Base-by-base conservation (phyloP, 768 basidiomycete species). In the Rhizopogon salebrosus region DNA sequence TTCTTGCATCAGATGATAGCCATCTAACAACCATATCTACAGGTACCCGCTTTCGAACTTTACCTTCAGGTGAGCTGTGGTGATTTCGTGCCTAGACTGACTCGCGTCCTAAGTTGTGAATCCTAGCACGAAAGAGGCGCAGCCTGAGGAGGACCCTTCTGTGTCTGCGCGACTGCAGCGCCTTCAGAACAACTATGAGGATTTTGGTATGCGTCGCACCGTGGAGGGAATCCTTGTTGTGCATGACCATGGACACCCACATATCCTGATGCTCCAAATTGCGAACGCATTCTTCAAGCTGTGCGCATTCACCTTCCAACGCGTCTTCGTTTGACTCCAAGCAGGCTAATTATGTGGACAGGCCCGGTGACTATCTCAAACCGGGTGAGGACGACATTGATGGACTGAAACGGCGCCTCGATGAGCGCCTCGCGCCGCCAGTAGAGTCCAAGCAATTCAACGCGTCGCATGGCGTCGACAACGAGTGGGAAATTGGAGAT, bases 281-380 rank as follows among this genome's bases (percentile, higher is more conserved):
- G 97, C 95, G 20, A 98, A 97, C 68, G 93, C 94, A 14, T 99
- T 98, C 71, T 98, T 98, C 80, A 98, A 98, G 70, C 83, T 99
- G 92, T 93, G 62, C 62, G 88, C 75, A n/a, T 39, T 27, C 11
- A 7, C 23, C 38, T 16, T 0, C 20, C 22, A 51, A 22, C 3
- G 31, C 6, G 41, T 38, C 34, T 54, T 54, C 38, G 18, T 38
- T 20, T 24, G 41, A 26, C 42, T 11, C 45, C n/a, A 22, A 27
- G 11, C 13, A 3, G 26, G 1, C 34, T 10, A 27, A 40, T 27
- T 4, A 6, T 38, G 9, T 42, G 38, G 49, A 16, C 56, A 95
- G 93, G 13, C 97, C 97, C 3, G 97, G 97, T n/a, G 94, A 98
- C 72, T 98, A 98, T 71, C 84, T 99, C 54, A 93, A 93, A 65